Evolutionary conservation across 2,329 filamentous ascomycete genomes (phyloP), one percentile per base, ranked within the genome.

Genomic region (Rhinocladiella similis): DNA sequence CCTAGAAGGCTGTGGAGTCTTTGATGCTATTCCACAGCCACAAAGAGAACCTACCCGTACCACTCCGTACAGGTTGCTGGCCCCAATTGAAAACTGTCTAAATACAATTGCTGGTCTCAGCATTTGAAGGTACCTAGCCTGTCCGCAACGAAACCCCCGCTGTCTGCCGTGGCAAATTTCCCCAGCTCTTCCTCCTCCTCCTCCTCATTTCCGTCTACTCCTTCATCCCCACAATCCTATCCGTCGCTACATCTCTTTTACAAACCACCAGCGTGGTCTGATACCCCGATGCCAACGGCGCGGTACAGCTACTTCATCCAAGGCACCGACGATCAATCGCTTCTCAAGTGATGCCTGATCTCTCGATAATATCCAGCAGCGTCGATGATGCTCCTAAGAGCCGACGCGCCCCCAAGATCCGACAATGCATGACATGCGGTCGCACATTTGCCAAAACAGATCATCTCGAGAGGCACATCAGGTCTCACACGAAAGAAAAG

Each of bases 401-500:
- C n/a, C 53, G 56, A 25, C 56, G 59, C 7, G 53, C 29, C n/a
- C 35, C 47, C 35, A 62, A 59, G 47, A 39, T 62, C 20, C 54
- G 53, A 22, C 53, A 59, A 41, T 62, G 59, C 45, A 39, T 45
- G 33, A 59, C 55, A 43, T 69, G 67, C 54, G 63, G 56, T 7
- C 53, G 60, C 18, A 61, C 59, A 1, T 71, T 71, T 42, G 58
- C 63, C 10, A 71, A 69, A 54, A 67, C 67, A 13, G 69, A 71
- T 29, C 69, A 71, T 56, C 65, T 70, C 9, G 61, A 68, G 27
- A 62, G 69, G 19, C 69, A 71, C 57, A 63, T 69, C n/a, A 61
- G 68, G 27, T 65, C 65, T 33, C 69, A 71, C 45, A 71, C 68
- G 1, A 68, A 67, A 42, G 68, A 71, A 51, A 71, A 67, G 53